These are phyloP conservation scores for Pleurotus tuber-regium DNA, from an alignment of 768 basidiomycete genomes.

Conservation along the genomic window DNA sequence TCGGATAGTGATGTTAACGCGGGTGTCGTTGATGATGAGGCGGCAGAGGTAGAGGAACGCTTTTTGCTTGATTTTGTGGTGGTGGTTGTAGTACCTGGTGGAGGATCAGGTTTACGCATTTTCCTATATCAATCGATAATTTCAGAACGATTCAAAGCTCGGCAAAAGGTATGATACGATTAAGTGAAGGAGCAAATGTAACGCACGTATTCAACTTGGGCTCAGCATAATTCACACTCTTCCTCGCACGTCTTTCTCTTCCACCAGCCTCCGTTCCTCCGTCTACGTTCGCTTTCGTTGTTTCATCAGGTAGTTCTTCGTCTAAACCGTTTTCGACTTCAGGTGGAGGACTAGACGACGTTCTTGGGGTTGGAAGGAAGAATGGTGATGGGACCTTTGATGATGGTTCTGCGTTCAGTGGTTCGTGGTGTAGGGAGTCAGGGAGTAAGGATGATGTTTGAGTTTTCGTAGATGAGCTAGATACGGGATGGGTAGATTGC, in stretches of 20 bases:
- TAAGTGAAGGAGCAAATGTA: not conserved
- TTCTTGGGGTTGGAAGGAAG: slow-evolving; percentile 45
- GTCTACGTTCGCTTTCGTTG: not conserved
- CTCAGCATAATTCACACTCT: slow-evolving; percentile 84
- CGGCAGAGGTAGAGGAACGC: slow-evolving; percentile 42
- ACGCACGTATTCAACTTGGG: slow-evolving; percentile 87
- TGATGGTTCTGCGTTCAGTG: no score
- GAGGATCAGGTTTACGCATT: slow-evolving; percentile 83
- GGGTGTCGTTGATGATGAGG: slow-evolving; percentile 27
- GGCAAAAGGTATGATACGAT: slow-evolving; percentile 15
- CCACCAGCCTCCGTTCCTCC: slow-evolving; percentile 28
- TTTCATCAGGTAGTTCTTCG: slow-evolving; percentile 23
- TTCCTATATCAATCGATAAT: slow-evolving; percentile 59
- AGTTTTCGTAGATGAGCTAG: slow-evolving; percentile 1
- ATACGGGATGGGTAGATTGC: not conserved
- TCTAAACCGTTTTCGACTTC: slow-evolving; percentile 30
- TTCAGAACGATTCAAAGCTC: no score
- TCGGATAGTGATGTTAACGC: slow-evolving; percentile 25
- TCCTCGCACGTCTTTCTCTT: slow-evolving; percentile 61
- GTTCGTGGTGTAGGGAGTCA: no score
- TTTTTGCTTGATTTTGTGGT: slow-evolving; percentile 36
- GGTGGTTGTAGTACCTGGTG: slow-evolving; percentile 32
- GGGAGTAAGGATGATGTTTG: no score
- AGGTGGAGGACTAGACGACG: slow-evolving; percentile 42
- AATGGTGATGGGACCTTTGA: no score